These are phyloP conservation scores for Plenodomus tracheiphilus DNA, from an alignment of 2,329 filamentous ascomycete species.

Conservation along the genomic window DNA sequence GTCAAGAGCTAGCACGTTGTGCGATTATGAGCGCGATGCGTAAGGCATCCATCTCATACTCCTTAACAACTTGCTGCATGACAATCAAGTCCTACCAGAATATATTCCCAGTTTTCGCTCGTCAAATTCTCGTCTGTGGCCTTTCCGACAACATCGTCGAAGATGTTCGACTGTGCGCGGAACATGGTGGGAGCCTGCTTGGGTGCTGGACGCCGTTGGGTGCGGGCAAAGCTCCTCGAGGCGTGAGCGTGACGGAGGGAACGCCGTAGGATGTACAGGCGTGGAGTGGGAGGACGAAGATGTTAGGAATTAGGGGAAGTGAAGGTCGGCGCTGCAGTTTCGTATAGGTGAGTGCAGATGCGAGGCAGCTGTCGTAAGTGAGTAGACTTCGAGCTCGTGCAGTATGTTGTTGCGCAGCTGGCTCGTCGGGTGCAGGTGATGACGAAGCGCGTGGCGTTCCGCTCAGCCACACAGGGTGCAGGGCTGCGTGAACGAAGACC, in stretches of 20 bases:
- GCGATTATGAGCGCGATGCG: not conserved
- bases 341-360: constrained; percentile 1
- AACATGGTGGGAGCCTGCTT: constrained; percentile 46
- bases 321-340: constrained; percentile 6
- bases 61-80: not conserved
- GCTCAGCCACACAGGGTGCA: constrained; percentile 15
- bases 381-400: constrained; percentile 19
- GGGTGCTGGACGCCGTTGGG: not conserved
- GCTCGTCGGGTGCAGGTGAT: constrained; percentile 16
- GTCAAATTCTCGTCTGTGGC: constrained; percentile 98
- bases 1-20: not conserved
- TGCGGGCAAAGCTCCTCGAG: constrained; percentile 1
- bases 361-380: constrained; percentile 19
- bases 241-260: not conserved
- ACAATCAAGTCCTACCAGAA: constrained; percentile 53
- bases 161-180: constrained; percentile 64
- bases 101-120: constrained; percentile 75
- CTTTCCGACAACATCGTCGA: constrained; percentile 73
- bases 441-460: constrained; percentile 20
- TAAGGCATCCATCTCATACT: not conserved
- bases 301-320: not conserved
- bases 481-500: not conserved
- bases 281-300: not conserved
- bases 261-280: not conserved
- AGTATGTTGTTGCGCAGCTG: constrained; percentile 3